phyloP scores from a whole-genome alignment of 2,329 filamentous ascomycete species.

The Alternaria burnsii region DNA sequence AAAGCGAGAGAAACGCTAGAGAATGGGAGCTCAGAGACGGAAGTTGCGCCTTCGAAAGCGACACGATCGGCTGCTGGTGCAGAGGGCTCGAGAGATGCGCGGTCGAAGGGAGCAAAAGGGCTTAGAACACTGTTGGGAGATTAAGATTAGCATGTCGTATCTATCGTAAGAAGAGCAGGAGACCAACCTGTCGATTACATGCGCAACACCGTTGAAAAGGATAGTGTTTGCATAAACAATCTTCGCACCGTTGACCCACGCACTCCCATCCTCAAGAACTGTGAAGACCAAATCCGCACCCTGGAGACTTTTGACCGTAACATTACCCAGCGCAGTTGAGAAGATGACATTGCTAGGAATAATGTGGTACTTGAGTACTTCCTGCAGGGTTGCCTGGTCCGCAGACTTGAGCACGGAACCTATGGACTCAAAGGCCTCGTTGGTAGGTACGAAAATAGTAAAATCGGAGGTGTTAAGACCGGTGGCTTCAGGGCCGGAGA shows the following conservation, averaged over 20 bases:
- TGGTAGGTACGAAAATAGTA: constrained; percentile 81
- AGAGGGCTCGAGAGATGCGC: constrained; percentile 26
- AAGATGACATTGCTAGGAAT: constrained; percentile 40
- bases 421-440: constrained; percentile 75
- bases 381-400: constrained; percentile 29
- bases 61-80: constrained; percentile 28
- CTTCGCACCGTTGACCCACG: constrained; percentile 36
- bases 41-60: constrained; percentile 32
- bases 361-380: constrained; percentile 38
- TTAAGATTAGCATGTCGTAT: not conserved
- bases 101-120: constrained; percentile 27
- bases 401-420: constrained; percentile 33
- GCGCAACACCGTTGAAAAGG: constrained; percentile 37
- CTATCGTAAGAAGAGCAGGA: not conserved
- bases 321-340: constrained; percentile 35
- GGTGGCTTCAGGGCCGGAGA: constrained; percentile 18
- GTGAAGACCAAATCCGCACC: constrained; percentile 35
- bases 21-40: constrained; percentile 28
- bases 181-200: constrained; percentile 36
- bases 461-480: constrained; percentile 63
- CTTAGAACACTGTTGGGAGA: constrained; percentile 21
- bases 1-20: constrained; percentile 28
- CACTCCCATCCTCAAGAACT: constrained; percentile 34
- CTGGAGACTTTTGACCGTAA: constrained; percentile 33
- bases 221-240: constrained; percentile 37